Evolutionary conservation across 225 moss, liverwort and hornwort species (phyloP).

Genomic region (Pleurozium schreberi): DNA sequence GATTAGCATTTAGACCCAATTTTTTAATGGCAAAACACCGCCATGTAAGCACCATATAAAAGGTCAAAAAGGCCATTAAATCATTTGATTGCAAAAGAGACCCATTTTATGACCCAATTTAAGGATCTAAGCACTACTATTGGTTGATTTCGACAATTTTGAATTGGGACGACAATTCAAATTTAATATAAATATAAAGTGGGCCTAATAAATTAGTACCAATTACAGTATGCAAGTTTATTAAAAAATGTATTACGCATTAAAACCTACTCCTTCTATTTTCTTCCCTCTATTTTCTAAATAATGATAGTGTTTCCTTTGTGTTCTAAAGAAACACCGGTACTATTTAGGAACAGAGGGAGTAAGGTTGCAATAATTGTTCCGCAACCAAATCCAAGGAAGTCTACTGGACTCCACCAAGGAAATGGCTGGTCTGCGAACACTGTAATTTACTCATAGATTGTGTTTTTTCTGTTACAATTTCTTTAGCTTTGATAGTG

Average conservation of each 20-base stretch:
- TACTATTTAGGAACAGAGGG: neutral
- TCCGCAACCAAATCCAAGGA: slow-evolving; percentile 37
- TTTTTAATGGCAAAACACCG: neutral
- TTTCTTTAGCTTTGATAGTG: neutral
- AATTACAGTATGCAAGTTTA: neutral
- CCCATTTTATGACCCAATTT: neutral
- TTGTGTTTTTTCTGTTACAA: neutral
- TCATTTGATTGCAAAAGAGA: neutral
- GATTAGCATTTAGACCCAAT: neutral
- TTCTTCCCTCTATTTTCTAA: neutral
- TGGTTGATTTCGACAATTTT: neutral
- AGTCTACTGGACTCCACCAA: slow-evolving; percentile 23
- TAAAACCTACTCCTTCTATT: neutral
- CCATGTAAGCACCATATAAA: neutral
- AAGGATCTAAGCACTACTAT: neutral
- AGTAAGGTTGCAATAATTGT: neutral
- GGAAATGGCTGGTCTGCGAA: slow-evolving; percentile 19
- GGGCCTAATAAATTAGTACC: neutral
- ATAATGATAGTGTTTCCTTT: neutral
- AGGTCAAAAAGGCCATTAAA: neutral
- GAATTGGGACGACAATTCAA: neutral
- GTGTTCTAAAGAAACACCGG: neutral
- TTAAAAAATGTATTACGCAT: neutral
- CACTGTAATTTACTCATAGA: slow-evolving; percentile 22
- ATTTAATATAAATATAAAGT: neutral